phyloP scores from a whole-genome alignment of 140 eudicot genomes.

The Ambrosia hybrid region DNA sequence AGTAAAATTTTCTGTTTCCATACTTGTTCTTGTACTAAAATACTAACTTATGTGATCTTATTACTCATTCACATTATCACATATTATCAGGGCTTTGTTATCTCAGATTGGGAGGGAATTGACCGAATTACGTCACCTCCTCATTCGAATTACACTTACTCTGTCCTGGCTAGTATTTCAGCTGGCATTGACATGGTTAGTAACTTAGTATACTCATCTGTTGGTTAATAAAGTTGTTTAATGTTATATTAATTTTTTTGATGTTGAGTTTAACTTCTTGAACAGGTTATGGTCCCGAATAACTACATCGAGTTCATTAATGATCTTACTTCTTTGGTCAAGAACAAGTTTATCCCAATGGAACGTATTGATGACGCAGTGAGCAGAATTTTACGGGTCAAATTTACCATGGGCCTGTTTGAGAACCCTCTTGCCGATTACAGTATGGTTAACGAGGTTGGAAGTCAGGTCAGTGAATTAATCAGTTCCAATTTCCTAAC shows the following conservation, averaged over 20 bases:
- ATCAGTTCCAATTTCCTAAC: not conserved
- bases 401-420: constrained; percentile 47
- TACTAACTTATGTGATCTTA: not conserved
- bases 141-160: constrained; percentile 67
- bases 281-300: constrained; percentile 60
- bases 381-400: constrained; percentile 52
- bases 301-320: constrained; percentile 53
- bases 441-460: constrained; percentile 42
- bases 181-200: constrained; percentile 78
- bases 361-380: constrained; percentile 71
- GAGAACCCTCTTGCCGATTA: constrained; percentile 56
- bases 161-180: constrained; percentile 52
- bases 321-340: constrained; percentile 51
- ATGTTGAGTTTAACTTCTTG: not conserved
- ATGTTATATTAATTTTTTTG: constrained; percentile 1
- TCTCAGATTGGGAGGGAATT: constrained; percentile 74
- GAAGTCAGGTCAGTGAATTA: constrained; percentile 43
- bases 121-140: constrained; percentile 73
- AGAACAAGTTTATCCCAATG: constrained; percentile 52
- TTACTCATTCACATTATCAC: not conserved
- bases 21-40: constrained; percentile 3
- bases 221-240: not conserved
- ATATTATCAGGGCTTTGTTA: constrained; percentile 56
- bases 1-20: constrained; percentile 30
- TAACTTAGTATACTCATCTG: not conserved